Conservation (phyloP, 208 protist species). For the Leishmania martiniquensis region DNA sequence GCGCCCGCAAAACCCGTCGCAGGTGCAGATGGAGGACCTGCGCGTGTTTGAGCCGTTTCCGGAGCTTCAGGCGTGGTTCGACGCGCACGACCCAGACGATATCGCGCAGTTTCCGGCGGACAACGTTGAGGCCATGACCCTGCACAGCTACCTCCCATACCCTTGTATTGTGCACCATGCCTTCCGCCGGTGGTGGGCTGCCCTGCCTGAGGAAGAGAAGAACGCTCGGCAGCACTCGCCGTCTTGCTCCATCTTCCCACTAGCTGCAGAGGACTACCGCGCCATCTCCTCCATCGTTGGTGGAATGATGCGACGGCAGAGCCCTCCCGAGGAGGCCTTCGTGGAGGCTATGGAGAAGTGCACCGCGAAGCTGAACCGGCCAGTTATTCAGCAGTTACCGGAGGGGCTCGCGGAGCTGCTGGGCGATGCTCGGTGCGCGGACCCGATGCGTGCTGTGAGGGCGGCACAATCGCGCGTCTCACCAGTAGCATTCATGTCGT, state of each 20-base stretch:
- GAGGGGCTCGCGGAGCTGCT: constrained; percentile 30
- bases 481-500: background rate
- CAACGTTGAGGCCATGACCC: constrained; percentile 31
- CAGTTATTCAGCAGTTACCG: constrained; percentile 25
- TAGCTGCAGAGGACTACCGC: constrained; percentile 24
- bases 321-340: constrained; percentile 53
- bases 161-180: constrained; percentile 84
- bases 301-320: constrained; percentile 31
- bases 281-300: constrained; percentile 8
- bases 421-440: constrained; percentile 32
- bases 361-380: constrained; percentile 51
- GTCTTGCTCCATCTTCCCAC: constrained; percentile 12
- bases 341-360: constrained; percentile 64
- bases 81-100: constrained; percentile 56
- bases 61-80: constrained; percentile 66
- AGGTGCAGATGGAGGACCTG: constrained; percentile 82
- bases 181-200: constrained; percentile 42
- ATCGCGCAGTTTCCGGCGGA: constrained; percentile 39
- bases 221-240: background rate
- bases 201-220: constrained; percentile 5
- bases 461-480: background rate
- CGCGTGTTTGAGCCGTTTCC: constrained; percentile 91
- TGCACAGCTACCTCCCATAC: constrained; percentile 91
- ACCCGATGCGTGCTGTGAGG: constrained; percentile 12
- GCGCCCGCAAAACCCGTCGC: constrained; percentile 43